Conservation (phyloP, 352 stramenopile genomes). For the Globisporangium nunn region DNA sequence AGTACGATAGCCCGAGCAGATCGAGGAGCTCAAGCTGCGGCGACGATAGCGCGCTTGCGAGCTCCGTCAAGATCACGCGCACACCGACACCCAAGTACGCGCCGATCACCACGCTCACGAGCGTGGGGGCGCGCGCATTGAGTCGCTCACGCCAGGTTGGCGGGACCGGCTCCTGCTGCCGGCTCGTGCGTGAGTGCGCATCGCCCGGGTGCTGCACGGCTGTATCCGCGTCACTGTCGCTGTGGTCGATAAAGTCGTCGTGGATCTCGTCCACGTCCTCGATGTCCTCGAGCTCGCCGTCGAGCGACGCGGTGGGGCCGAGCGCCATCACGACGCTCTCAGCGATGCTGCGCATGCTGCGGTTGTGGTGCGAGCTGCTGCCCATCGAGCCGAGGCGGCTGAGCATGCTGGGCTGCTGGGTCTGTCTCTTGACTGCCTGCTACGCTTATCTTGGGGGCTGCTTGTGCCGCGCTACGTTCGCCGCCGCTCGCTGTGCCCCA, state of each 20-base stretch:
- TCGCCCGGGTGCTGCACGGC: conserved; percentile 1
- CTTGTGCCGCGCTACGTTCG: not conserved
- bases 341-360: conserved; percentile 37
- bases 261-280: conserved; percentile 17
- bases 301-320: conserved; percentile 23
- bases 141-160: conserved; percentile 9
- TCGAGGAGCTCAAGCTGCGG: conserved; percentile 37
- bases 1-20: conserved; percentile 45
- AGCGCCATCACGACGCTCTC: conserved; percentile 30
- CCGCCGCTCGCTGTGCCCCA: not conserved
- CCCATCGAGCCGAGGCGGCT: not conserved
- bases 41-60: conserved; percentile 25
- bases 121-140: conserved; percentile 24
- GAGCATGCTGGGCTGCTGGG: not conserved
- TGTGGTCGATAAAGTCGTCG: conserved; percentile 14
- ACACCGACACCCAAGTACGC: conserved; percentile 41
- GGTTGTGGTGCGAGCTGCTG: conserved; percentile 8
- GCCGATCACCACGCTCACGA: conserved; percentile 33
- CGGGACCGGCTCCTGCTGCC: not conserved
- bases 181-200: not conserved
- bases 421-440: not conserved
- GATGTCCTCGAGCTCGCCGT: conserved; percentile 14
- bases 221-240: conserved; percentile 9
- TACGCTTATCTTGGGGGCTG: no score
- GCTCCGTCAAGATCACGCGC: conserved; percentile 44